These are phyloP conservation scores for Venustampulla echinocandica DNA, from an alignment of 495 filamentous ascomycete genomes.

Conservation along the genomic window DNA sequence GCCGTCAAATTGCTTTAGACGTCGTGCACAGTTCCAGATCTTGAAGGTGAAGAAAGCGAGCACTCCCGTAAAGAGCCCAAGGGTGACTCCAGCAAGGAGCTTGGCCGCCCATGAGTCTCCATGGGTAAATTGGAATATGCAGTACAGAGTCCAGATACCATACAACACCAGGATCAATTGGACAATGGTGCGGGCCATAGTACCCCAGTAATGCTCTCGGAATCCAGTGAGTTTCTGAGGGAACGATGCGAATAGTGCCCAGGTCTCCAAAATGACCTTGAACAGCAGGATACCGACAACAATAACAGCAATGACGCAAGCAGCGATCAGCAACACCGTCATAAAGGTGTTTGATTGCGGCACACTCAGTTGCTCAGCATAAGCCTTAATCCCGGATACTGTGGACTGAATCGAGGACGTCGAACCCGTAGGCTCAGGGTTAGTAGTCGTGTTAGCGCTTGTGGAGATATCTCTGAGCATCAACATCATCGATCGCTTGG, in stretches of 20 bases:
- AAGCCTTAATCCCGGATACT: slow-evolving; percentile 56
- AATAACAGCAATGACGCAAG: slow-evolving; percentile 76
- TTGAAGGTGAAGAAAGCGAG: slow-evolving; percentile 71
- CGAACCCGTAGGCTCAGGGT: slow-evolving; percentile 25
- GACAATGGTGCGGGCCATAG: slow-evolving; percentile 80
- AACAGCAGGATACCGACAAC: slow-evolving; percentile 80
- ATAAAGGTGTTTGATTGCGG: slow-evolving; percentile 91
- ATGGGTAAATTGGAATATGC: slow-evolving; percentile 85
- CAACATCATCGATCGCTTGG: slow-evolving; percentile 42
- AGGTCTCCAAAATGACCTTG: slow-evolving; percentile 86
- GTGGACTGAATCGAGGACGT: slow-evolving; percentile 22
- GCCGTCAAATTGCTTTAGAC: slow-evolving; percentile 65
- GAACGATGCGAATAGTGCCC: slow-evolving; percentile 84
- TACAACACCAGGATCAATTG: slow-evolving; percentile 87
- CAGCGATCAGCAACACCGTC: slow-evolving; percentile 84
- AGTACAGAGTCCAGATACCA: slow-evolving; percentile 92
- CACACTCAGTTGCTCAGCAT: slow-evolving; percentile 68
- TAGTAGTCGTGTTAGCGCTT: slow-evolving; percentile 23
- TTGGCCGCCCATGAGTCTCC: slow-evolving; percentile 97
- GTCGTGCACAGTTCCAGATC: slow-evolving; percentile 69
- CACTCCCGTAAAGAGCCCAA: slow-evolving; percentile 68
- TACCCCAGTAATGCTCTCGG: slow-evolving; percentile 92
- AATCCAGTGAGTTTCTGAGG: slow-evolving; percentile 74
- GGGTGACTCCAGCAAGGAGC: slow-evolving; percentile 70
- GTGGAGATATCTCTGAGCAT: slow-evolving; percentile 36